A percentile compares a stretch with the other conserved stretches of the same genome.
phyloP scores from a whole-genome alignment of 768 basidiomycete genomes.

The Austroboletus festivus region DNA sequence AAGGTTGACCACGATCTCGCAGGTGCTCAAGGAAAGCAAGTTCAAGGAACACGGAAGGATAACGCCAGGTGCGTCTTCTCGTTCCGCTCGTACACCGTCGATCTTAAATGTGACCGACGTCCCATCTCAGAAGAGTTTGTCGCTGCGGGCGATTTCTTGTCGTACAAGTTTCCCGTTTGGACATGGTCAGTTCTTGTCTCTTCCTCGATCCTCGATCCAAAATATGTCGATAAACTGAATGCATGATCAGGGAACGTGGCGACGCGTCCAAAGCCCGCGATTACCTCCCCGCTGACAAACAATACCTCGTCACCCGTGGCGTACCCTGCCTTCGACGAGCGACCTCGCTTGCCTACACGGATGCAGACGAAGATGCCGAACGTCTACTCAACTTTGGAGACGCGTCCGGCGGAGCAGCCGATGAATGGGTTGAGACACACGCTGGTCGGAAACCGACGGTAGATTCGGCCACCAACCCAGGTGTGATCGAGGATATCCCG shows the following conservation, averaged over 20 bases:
- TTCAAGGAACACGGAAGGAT: slow-evolving; percentile 99
- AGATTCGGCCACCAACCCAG: slow-evolving; percentile 56
- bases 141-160: slow-evolving; percentile 93
- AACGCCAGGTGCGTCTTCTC: slow-evolving; percentile 68
- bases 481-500: slow-evolving; percentile 80
- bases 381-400: slow-evolving; percentile 83
- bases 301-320: slow-evolving; percentile 92
- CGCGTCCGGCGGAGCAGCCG: slow-evolving; percentile 53
- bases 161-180: slow-evolving; percentile 99
- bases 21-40: slow-evolving; percentile 97
- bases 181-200: slow-evolving; percentile 61
- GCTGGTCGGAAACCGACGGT: slow-evolving; percentile 61
- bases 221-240: neutral
- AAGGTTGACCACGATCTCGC: slow-evolving; percentile 25
- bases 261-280: slow-evolving; percentile 83
- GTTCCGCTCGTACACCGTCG: neutral
- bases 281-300: slow-evolving; percentile 93
- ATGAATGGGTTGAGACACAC: slow-evolving; percentile 99
- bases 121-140: slow-evolving; percentile 84
- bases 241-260: slow-evolving; percentile 77
- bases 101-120: slow-evolving; percentile 13
- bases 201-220: neutral
- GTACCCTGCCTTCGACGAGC: slow-evolving; percentile 97
- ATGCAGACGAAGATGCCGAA: slow-evolving; percentile 95
- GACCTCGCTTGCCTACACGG: slow-evolving; percentile 88